phyloP scores from a whole-genome alignment of 768 basidiomycete species.

The Podaxis rugospora region DNA sequence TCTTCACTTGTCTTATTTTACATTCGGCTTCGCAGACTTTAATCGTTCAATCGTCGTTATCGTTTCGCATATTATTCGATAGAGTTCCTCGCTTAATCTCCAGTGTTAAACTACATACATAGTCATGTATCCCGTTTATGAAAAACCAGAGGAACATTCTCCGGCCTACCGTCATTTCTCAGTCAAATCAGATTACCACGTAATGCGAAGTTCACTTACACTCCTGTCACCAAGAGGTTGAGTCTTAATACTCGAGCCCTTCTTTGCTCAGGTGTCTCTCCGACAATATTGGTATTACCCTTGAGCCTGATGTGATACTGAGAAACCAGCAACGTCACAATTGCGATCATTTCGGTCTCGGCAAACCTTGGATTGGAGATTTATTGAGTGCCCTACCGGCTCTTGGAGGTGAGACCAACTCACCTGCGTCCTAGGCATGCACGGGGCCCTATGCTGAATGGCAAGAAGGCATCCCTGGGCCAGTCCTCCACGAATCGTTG shows the following conservation, averaged over 20 bases:
- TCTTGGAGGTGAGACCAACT: not conserved
- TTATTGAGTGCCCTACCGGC: not conserved
- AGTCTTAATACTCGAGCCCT: conserved; percentile 35
- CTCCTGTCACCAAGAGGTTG: conserved; percentile 35
- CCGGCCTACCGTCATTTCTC: not conserved
- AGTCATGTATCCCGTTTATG: not conserved
- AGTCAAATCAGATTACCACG: not conserved
- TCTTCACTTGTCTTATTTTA: not conserved
- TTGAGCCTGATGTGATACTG: conserved; percentile 43
- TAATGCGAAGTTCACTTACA: conserved; percentile 28
- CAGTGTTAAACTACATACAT: not conserved
- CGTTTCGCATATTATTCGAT: not conserved
- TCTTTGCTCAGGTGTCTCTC: conserved; percentile 41
- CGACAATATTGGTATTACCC: conserved; percentile 43
- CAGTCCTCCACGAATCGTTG: conserved; percentile 14
- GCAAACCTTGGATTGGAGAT: conserved; percentile 31
- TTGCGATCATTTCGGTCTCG: conserved; percentile 48
- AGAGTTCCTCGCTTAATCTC: not conserved
- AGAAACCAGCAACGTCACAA: conserved; percentile 42
- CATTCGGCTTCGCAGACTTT: not conserved
- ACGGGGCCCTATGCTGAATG: conserved; percentile 10
- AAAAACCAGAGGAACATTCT: not conserved
- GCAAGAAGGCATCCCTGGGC: conserved; percentile 13
- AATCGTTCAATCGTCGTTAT: not conserved
- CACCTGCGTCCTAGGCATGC: conserved; percentile 25